Evolutionary conservation across 768 basidiomycete genomes (phyloP), one percentile per base, ranked within the genome.

Genomic region (Artomyces pyxidatus): DNA sequence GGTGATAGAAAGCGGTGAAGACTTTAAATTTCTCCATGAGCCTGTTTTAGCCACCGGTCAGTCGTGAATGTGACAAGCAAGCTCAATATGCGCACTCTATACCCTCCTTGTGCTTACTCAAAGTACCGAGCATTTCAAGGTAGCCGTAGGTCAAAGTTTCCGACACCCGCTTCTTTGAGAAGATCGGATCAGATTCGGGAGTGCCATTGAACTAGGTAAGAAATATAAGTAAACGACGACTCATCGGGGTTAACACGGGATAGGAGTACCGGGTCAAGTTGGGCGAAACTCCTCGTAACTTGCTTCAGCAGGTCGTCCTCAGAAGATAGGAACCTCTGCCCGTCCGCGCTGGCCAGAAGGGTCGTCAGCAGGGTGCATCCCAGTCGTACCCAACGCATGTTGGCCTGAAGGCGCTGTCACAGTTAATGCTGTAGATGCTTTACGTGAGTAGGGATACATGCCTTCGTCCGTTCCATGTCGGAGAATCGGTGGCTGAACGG

Each of bases 1-100:
- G 68, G 61, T 93, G 94, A 62, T 98, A 98, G 64, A 98, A 94
- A 0, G 89, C 85, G 0, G 93, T 98, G 65, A 97, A 98, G 23
- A 97, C 77, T 59, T 87, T 88, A 66, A 86, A 86, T 58, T 88
- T 88, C 65, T 96, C 92, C 64, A 99, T 68, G 12, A 98, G 68
- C 38, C 94, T 95, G 51, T 12, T 21, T 17, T 14, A 11, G 25
- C 37, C 16, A 11, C 39, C 42, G 11, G 17, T 48, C 58, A 6
- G 55, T 38, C 11, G 10, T 25, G 43, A 37, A 16, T 17, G 42
- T 4, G 38, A n/a, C 41, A 17, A 42, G 42, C 37, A 19, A 41
- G 8, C 42, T 9, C 19, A 21, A 22, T 30, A 37, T 16, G 45
- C 21, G 10, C 32, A 94, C 93, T 89, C 87, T 21, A 94, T 78